Evolutionary conservation across 2,329 filamentous ascomycete species (phyloP).

Genomic region (Pleomassaria siparia): DNA sequence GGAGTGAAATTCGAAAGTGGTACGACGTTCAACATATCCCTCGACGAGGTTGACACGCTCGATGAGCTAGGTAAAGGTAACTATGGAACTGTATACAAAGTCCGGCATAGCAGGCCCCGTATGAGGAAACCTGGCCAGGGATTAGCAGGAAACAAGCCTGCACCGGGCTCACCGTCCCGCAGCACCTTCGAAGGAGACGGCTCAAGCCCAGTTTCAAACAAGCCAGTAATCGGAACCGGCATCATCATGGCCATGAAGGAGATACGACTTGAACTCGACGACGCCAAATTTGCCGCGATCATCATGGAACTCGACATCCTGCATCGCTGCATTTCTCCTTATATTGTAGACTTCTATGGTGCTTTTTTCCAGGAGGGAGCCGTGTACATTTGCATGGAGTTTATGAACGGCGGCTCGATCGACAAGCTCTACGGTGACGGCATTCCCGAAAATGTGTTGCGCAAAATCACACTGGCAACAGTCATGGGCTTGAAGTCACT

Average conservation of each 20-base stretch:
- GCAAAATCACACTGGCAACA: slow-evolving; percentile 87
- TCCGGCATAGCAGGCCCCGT: slow-evolving; percentile 75
- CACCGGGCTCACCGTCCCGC: slow-evolving; percentile 37
- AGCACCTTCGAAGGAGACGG: slow-evolving; percentile 35
- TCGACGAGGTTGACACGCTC: slow-evolving; percentile 91
- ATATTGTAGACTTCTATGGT: slow-evolving; percentile 98
- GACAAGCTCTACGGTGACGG: slow-evolving; percentile 93
- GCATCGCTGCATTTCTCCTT: slow-evolving; percentile 90
- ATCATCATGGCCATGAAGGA: slow-evolving; percentile 99
- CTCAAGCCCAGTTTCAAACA: slow-evolving; percentile 37
- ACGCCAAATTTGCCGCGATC: slow-evolving; percentile 94
- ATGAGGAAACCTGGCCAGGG: slow-evolving; percentile 63
- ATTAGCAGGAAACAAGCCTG: slow-evolving; percentile 59
- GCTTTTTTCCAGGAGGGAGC: slow-evolving; percentile 99
- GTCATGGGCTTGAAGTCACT: slow-evolving; percentile 88
- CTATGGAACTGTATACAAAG: slow-evolving; percentile 97
- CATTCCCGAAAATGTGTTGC: slow-evolving; percentile 82
- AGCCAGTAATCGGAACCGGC: slow-evolving; percentile 61
- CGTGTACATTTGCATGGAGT: slow-evolving; percentile 99
- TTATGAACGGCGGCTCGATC: slow-evolving; percentile 97
- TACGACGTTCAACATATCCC: slow-evolving; percentile 85
- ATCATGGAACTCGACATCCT: slow-evolving; percentile 97
- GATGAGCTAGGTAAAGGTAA: slow-evolving; percentile 97
- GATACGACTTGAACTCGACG: slow-evolving; percentile 90
- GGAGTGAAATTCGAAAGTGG: slow-evolving; percentile 93